phyloP scores from a whole-genome alignment of 352 stramenopile species.

The Phytophthora capsici region DNA sequence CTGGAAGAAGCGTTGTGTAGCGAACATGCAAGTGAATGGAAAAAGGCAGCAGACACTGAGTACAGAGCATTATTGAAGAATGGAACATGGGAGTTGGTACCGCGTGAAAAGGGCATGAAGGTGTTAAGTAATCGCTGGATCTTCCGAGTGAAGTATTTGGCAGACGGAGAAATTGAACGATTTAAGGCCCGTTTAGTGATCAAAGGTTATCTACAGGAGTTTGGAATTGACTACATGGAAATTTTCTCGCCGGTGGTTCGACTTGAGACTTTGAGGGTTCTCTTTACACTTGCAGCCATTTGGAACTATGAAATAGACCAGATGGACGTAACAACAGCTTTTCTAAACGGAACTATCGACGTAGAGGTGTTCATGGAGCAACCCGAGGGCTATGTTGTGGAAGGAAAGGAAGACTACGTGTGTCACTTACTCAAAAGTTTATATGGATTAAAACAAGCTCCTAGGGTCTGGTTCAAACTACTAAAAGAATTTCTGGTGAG shows the following conservation, averaged over 20 bases:
- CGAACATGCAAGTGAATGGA: too few relatives aligned
- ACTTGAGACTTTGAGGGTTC: not conserved
- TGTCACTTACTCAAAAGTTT: constrained; percentile 24
- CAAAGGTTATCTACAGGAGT: constrained; percentile 12
- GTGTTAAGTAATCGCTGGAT: constrained; percentile 11
- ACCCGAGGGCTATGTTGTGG: constrained; percentile 8
- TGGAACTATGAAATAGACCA: constrained; percentile 21
- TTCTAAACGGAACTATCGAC: constrained; percentile 26
- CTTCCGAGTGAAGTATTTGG: constrained; percentile 6
- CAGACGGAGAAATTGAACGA: constrained; percentile 2
- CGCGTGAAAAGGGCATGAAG: constrained; percentile 9
- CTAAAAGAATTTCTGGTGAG: too few relatives aligned
- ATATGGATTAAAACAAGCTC: constrained; percentile 24
- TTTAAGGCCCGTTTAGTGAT: constrained; percentile 11
- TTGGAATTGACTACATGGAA: constrained; percentile 6
- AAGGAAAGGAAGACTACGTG: constrained; percentile 23
- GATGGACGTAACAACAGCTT: constrained; percentile 12
- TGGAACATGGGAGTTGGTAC: too few relatives aligned
- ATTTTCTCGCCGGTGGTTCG: constrained; percentile 7
- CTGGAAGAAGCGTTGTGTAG: too few relatives aligned
- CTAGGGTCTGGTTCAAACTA: too few relatives aligned
- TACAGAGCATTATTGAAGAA: too few relatives aligned
- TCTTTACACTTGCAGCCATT: constrained; percentile 5
- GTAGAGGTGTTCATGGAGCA: constrained; percentile 31
- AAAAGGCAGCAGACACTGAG: too few relatives aligned